Evolutionary conservation across 805 yeast species (phyloP).

Genomic region (Hanseniaspora singularis): DNA sequence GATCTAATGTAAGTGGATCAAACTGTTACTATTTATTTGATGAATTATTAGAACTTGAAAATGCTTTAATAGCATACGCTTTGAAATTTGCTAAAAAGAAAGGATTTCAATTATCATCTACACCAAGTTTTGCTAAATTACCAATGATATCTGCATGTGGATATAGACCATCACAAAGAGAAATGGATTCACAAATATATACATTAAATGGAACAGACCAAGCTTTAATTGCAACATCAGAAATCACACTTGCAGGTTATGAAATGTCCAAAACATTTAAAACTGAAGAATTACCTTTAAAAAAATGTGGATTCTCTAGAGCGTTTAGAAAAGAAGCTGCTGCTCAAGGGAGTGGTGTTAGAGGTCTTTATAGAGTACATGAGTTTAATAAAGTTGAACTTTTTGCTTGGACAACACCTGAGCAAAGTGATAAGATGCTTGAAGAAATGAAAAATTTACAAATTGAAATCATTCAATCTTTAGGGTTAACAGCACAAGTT

Average conservation of each 20-base stretch:
- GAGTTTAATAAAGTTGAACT: slow-evolving; percentile 93
- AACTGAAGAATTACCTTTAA: slow-evolving; percentile 37
- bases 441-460: slow-evolving; percentile 56
- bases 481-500: slow-evolving; percentile 73
- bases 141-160: slow-evolving; percentile 85
- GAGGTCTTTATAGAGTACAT: slow-evolving; percentile 87
- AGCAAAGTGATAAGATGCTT: slow-evolving; percentile 39
- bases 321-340: slow-evolving; percentile 96
- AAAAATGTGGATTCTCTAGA: slow-evolving; percentile 68
- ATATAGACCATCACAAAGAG: slow-evolving; percentile 81
- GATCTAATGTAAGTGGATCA: slow-evolving; percentile 61
- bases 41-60: slow-evolving; percentile 80
- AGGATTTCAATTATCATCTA: slow-evolving; percentile 62
- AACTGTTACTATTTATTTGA: slow-evolving; percentile 79
- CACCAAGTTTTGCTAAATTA: slow-evolving; percentile 75
- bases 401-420: slow-evolving; percentile 54
- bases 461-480: slow-evolving; percentile 43
- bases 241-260: slow-evolving; percentile 80
- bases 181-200: slow-evolving; percentile 77
- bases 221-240: slow-evolving; percentile 88
- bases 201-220: slow-evolving; percentile 29
- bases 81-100: slow-evolving; percentile 48
- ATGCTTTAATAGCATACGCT: slow-evolving; percentile 76
- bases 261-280: slow-evolving; percentile 39
- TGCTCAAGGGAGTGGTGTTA: slow-evolving; percentile 83